Base-by-base conservation (phyloP, 805 yeast species). In the Cyberlindnera misumaiensis region DNA sequence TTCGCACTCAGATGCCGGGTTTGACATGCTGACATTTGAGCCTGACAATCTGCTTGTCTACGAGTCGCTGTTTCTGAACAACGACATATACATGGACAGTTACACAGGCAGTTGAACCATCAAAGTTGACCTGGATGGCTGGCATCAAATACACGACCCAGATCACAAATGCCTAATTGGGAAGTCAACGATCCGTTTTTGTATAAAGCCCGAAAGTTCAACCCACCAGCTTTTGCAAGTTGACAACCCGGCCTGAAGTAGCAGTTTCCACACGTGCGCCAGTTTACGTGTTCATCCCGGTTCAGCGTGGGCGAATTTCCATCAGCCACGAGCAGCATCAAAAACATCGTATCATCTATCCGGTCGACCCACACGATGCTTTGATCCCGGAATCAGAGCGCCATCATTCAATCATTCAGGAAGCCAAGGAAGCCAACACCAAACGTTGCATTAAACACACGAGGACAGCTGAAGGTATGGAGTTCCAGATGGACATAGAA, bases 1-100 rank as follows among this genome's bases (percentile, higher is more conserved):
- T 5, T 20, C 24, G 24, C 24, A 20, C 8, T 20, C 24, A 5
- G 24, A 20, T 20, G 24, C 24, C 8, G 24, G 24, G 24, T 20
- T 20, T 20, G 53, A 53, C 25, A 43, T 42, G 8, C 32, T 48
- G 16, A 36, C 41, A 31, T 45, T 53, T 13, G 47, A 49, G 13
- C 49, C 48, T 2, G 41, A 46, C 12, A 53, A 50, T 28, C 49
- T 43, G 31, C 29, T 50, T 32, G 44, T 47, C 8, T 49, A 48
- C 22, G 56, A 52, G 20, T 39, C 49, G 12, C 27, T 51, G 32
- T 52, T 52, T 25, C 44, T 44, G 37, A 53, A 51, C 35, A 49
- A 53, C 36, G 58, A 53, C 34, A 49, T 53, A 24, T 53, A 49
- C 27, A n/a, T 52, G 37, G 53, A 50, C 30, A 35, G 39, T 8